Evolutionary conservation across 192 early-diverging fungal genomes (phyloP).

Genomic region (Globomyces pollinis-pini): DNA sequence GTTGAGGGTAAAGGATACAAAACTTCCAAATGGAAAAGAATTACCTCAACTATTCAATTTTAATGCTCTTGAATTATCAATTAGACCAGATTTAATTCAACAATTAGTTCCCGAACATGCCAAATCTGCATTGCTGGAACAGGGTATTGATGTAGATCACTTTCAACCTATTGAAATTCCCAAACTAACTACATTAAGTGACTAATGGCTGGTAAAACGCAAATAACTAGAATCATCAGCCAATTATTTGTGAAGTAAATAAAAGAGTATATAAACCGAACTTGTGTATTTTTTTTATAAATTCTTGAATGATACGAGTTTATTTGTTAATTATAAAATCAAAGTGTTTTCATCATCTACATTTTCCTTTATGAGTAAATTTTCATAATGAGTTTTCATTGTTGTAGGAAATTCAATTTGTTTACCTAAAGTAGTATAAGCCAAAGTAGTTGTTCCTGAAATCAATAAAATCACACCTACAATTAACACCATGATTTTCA

Average conservation of each 20-base stretch:
- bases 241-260: slow-evolving; percentile 8
- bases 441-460: neutral
- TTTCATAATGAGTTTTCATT: slow-evolving; percentile 2
- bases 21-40: slow-evolving; percentile 71
- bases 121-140: slow-evolving; percentile 48
- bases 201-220: neutral
- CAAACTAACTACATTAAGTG: slow-evolving; percentile 4
- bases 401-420: too few relatives aligned
- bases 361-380: neutral
- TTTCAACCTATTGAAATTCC: slow-evolving; percentile 57
- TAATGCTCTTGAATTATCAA: slow-evolving; percentile 73
- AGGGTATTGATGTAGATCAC: slow-evolving; percentile 68
- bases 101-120: slow-evolving; percentile 78
- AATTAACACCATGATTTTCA: too few relatives aligned
- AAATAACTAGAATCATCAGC: neutral
- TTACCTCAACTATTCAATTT: slow-evolving; percentile 93
- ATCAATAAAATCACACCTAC: neutral
- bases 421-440: neutral
- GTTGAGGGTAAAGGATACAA: slow-evolving; percentile 75
- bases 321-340: neutral
- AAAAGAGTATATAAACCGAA: neutral
- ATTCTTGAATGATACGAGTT: too few relatives aligned
- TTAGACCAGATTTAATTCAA: slow-evolving; percentile 71
- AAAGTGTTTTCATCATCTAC: neutral
- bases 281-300: too few relatives aligned